A percentile compares a stretch with the other conserved stretches of the same genome.
phyloP scores from a whole-genome alignment of 2,329 filamentous ascomycete species.

The Fusarium humuli region DNA sequence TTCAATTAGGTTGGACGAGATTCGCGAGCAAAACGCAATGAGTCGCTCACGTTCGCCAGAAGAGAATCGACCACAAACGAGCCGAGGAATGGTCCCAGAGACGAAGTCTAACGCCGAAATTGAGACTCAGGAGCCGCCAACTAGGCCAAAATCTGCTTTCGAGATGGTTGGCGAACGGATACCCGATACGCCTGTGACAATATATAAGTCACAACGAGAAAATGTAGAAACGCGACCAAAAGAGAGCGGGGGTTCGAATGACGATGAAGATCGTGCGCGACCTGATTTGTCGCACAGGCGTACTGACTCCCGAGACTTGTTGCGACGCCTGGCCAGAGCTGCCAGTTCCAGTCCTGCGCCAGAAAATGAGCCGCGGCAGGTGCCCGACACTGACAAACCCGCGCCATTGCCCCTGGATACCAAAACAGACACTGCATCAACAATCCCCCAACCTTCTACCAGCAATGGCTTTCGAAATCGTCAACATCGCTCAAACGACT shows the following conservation, averaged over 20 bases:
- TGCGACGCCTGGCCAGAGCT: constrained; percentile 62
- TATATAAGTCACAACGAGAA: constrained; percentile 50
- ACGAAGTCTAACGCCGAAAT: constrained; percentile 11
- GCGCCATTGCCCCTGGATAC: constrained; percentile 19
- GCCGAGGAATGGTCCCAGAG: constrained; percentile 32
- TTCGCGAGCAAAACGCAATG: constrained; percentile 62
- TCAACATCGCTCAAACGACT: constrained; percentile 35
- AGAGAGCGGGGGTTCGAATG: constrained; percentile 12
- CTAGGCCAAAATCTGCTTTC: constrained; percentile 43
- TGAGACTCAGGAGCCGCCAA: constrained; percentile 32
- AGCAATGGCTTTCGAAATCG: constrained; percentile 30
- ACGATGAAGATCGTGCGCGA: constrained; percentile 29
- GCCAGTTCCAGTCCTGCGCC: constrained; percentile 59
- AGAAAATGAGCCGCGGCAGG: constrained; percentile 42
- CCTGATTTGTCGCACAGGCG: constrained; percentile 38
- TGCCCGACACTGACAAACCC: constrained; percentile 30
- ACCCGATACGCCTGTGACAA: constrained; percentile 56
- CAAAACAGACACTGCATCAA: constrained; percentile 27
- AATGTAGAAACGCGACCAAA: constrained; percentile 20
- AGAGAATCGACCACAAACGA: constrained; percentile 49
- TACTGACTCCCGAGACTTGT: constrained; percentile 60
- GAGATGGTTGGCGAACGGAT: constrained; percentile 50
- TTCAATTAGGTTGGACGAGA: constrained; percentile 64
- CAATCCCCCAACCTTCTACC: constrained; percentile 32
- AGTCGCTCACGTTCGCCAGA: constrained; percentile 59